Evolutionary conservation across 108 stramenopile genomes (phyloP).

Genomic region (Heterococcus sp.): DNA sequence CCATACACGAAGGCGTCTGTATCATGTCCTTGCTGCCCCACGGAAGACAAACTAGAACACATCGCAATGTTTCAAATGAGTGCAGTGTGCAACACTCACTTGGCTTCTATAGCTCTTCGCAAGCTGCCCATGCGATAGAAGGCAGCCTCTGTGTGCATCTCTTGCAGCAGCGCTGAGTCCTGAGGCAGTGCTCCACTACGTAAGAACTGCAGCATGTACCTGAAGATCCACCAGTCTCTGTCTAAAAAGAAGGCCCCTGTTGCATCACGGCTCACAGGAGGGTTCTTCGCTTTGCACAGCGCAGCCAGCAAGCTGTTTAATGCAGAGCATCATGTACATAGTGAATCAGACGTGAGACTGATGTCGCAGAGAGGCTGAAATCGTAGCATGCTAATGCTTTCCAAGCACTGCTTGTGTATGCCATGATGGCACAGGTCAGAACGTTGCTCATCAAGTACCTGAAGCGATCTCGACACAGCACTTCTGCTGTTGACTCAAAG

Average conservation of each 20-base stretch:
- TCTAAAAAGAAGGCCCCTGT: conserved; percentile 52
- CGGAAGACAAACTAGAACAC: too few species aligned
- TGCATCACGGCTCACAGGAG: not conserved
- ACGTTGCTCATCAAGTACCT: too few species aligned
- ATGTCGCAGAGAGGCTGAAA: conserved; percentile 6
- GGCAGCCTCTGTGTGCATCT: conserved; percentile 38
- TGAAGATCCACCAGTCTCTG: conserved; percentile 62
- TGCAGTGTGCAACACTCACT: too few species aligned
- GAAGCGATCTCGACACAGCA: conserved; percentile 50
- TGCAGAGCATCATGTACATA: too few species aligned
- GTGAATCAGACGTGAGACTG: not conserved
- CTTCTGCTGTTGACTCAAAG: conserved; percentile 54
- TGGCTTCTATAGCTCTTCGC: conserved; percentile 21
- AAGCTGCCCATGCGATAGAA: conserved; percentile 42
- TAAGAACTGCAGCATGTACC: conserved; percentile 53
- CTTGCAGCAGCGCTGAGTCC: conserved; percentile 31
- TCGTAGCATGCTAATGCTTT: too few species aligned
- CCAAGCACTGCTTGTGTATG: too few species aligned
- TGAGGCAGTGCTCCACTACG: conserved; percentile 43
- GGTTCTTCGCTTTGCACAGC: conserved; percentile 13
- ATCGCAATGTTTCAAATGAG: too few species aligned
- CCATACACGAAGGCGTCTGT: too few species aligned
- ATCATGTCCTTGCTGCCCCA: too few species aligned
- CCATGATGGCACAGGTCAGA: too few species aligned
- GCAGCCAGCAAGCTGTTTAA: conserved; percentile 12